Base-by-base conservation (phyloP, 495 filamentous ascomycete genomes). In the Neurospora sublineolata region DNA sequence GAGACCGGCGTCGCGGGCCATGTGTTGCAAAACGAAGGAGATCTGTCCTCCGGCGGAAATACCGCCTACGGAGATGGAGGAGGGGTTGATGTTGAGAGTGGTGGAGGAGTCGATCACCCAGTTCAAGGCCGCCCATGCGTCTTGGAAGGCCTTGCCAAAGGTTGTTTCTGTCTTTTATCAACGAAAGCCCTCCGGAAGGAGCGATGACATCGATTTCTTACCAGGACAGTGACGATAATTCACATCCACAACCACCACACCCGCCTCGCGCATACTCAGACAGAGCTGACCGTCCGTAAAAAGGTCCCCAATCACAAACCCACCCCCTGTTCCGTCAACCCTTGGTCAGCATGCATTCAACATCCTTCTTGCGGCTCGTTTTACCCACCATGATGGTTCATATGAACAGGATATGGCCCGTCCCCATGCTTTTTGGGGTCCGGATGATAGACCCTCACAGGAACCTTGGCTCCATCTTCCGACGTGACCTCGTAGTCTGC, bases 21-120 rank as follows among this genome's bases (percentile, higher is more conserved):
- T 79, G 70, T 86, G 85, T 5, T 84, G 82, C 68, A 83, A 75
- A 11, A 85, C 78, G 27, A 84, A 67, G 12, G 78, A 78, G 72
- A 86, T 85, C 73, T 84, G 81, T 0, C 73, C 84, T 1, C 85
- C 85, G 0, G 85, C 85, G 3, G 84, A 86, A 3, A 86, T 79
- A 8, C 85, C 85, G 52, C 85, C 85, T 27, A 86, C 71, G 14
- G 85, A 85, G 23, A 87, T 76, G 1, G 82, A 81, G 12, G 77
- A 72, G 1, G 79, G 76, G 38, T 83, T 79, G 69, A 86, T 82
- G 46, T 83, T 82, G 75, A 87, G 73, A 0, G 71, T 72, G 27
- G 68, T 70, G 10, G 77, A 81, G 20, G 79, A 77, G 18, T 79
- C 71, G 64, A 79, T 27, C 58, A 82, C 81, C 81, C 82, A 80